Evolutionary conservation across 2,329 filamentous ascomycete genomes (phyloP), one percentile per base, ranked within the genome.

Genomic region (Aspergillus caelatus): DNA sequence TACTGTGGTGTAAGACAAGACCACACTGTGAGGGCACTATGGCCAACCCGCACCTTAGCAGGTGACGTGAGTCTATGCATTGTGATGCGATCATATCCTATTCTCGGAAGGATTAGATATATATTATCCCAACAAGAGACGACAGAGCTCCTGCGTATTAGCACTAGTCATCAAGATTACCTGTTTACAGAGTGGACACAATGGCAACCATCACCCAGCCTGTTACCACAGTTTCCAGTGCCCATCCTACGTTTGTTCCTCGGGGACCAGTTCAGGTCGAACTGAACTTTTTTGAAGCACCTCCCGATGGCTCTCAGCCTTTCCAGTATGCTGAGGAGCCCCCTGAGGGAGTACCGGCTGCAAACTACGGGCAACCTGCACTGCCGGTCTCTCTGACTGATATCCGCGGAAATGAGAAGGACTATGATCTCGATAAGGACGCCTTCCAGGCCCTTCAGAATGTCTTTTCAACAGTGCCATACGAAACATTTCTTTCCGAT

Each of bases 361-460:
- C 84, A 67, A 96, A 96, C 83, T 91, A 86, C 77, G 77, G 77
- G 59, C 78, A 83, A 63, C 70, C 77, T 46, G 52, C 75, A 10
- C 82, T 87, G 26, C 74, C 82, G 3, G 86, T 92, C 34, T 73
- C 74, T 5, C 85, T 97, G 71, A 80, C 84, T 65, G 93, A 97
- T 79, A 84, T 94, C 70, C 91, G 93, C 59, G 90, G 89, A 57
- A 82, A 81, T 58, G 92, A 95, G 23, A 16, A 2, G 4, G 55
- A 74, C 73, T 94, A 89, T 78, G 84, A 77, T 9, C 84, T 95
- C 16, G 90, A 94, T 79, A 83, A 82, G 61, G 88, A 94, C 75
- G 92, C 92, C 67, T 96, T 97, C 81, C 83, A 87, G 62, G 81
- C 91, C 23, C 76, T 93, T 56, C 80, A 81, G 14, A 78, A 83